A percentile compares a stretch with the other conserved stretches of the same genome.
Conservation (phyloP, 257 asterid genomes). For the Nicotiana paniculata region DNA sequence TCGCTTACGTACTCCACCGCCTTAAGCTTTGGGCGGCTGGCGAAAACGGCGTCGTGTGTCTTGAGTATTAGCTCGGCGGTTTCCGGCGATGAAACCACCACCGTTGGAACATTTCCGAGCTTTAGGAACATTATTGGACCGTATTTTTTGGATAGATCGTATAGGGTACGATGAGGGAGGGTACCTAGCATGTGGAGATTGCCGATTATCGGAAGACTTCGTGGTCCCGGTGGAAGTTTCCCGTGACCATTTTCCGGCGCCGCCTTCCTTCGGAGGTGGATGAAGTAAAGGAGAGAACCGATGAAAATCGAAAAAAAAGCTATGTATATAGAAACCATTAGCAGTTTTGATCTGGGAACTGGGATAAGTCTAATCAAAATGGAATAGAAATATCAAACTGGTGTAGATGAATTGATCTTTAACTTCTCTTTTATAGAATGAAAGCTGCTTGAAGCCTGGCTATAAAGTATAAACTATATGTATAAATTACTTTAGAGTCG, state of each 20-base stretch:
- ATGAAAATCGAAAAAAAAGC: background rate
- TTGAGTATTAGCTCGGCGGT: background rate
- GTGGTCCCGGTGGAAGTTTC: slow-evolving; percentile 8
- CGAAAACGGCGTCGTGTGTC: slow-evolving; percentile 10
- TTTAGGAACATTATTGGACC: background rate
- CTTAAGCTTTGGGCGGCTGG: background rate
- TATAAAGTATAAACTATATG: too few species aligned
- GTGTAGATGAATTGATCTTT: too few species aligned
- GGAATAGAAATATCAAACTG: too few species aligned
- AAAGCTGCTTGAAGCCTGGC: too few species aligned
- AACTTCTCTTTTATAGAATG: too few species aligned
- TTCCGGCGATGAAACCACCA: background rate
- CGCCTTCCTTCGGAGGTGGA: background rate
- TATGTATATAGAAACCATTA: background rate
- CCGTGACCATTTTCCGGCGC: background rate
- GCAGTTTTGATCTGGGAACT: background rate
- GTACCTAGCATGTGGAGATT: slow-evolving; percentile 7
- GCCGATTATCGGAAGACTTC: background rate
- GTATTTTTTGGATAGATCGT: background rate
- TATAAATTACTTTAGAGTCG: too few species aligned
- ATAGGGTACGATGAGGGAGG: slow-evolving; percentile 6
- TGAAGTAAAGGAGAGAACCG: background rate
- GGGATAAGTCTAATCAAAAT: too few species aligned
- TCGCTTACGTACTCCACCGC: background rate
- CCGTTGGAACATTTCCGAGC: background rate